Evolutionary conservation across 192 early-diverging fungal genomes (phyloP).

Genomic region (Dissophora globulifera): DNA sequence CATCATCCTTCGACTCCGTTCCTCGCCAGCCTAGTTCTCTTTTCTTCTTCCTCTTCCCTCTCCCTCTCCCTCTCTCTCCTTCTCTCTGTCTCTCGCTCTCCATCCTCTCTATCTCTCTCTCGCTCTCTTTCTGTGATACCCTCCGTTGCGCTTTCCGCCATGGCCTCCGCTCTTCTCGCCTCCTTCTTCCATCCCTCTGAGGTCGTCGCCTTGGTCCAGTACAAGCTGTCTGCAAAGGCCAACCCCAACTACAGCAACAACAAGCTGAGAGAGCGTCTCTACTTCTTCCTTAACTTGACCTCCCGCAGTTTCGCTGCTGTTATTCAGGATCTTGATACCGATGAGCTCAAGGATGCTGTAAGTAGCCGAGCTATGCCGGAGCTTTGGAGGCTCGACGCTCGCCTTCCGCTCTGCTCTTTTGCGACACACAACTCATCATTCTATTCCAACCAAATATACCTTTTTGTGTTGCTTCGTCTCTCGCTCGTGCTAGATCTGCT

Average conservation of each 20-base stretch:
- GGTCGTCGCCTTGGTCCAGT: constrained; percentile 82
- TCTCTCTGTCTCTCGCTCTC: background rate
- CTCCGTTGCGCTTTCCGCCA: constrained; percentile 25
- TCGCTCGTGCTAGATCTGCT: constrained; percentile 84
- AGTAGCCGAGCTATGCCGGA: no score
- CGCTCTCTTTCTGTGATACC: background rate
- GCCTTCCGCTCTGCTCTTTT: background rate
- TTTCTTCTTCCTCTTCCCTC: background rate
- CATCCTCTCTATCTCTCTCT: background rate
- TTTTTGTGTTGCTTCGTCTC: background rate
- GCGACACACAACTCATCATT: no score
- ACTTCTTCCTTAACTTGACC: constrained; percentile 92
- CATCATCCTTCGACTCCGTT: no score
- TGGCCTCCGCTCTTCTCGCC: constrained; percentile 67
- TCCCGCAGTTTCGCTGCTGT: constrained; percentile 97
- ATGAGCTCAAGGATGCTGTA: constrained; percentile 79
- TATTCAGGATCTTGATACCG: constrained; percentile 83
- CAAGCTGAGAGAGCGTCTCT: constrained; percentile 76
- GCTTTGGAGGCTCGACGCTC: background rate
- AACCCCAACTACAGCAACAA: constrained; percentile 63
- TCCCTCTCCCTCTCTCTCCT: background rate
- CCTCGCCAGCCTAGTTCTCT: no score
- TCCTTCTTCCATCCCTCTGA: constrained; percentile 88
- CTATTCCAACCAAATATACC: no score
- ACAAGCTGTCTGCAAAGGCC: constrained; percentile 62